Base-by-base conservation (phyloP, 1,139 yeast species). In the Magnusiomyces suaveolens region DNA sequence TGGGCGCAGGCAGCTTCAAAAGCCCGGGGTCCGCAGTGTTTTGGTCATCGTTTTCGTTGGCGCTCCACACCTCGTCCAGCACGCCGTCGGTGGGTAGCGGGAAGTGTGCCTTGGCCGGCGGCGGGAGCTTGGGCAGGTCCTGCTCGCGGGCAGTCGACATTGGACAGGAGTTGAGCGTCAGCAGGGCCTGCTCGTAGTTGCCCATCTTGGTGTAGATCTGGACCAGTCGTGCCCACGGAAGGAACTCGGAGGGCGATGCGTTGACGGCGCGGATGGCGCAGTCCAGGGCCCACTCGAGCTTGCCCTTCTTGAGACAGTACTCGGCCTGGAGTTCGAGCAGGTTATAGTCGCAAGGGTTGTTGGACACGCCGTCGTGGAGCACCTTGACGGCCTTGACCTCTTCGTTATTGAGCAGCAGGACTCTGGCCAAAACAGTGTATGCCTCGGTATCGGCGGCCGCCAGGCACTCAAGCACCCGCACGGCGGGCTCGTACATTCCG, bases 101-200 rank as follows among this genome's bases (percentile, higher is more conserved):
- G 63, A 86, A 78, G 56, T 82, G 84, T 41, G 85, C 76, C 57
- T 81, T 81, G 48, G 85, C 82, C 46, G 86, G 81, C n/a, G 78
- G 76, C 3, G 89, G 80, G 71, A 95, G 75, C 23, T 72, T 61
- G 54, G 69, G 72, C 38, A 65, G 57, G 59, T 75, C 78, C 53
- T 79, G 78, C 47, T 83, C 85, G 62, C 81, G 80, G 59, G 82
- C 78, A 1, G 84, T 78, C 65, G 85, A 84, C 95, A 92, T 87
- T 10, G 97, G 97, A 66, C 96, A 84, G 4, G 96, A 86, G 66
- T 92, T 92, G 61, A 92, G 76, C 0, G 96, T 82, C 52, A 87
- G 71, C 57, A 92, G 74, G 0, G 97, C 97, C 64, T 79, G 82
- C 58, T 81, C 83, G 63, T 79, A 85, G 66, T 88, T 88, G 54